These are phyloP conservation scores for Syzygium aromaticum DNA, from an alignment of 345 rosid genomes.

Conservation along the genomic window DNA sequence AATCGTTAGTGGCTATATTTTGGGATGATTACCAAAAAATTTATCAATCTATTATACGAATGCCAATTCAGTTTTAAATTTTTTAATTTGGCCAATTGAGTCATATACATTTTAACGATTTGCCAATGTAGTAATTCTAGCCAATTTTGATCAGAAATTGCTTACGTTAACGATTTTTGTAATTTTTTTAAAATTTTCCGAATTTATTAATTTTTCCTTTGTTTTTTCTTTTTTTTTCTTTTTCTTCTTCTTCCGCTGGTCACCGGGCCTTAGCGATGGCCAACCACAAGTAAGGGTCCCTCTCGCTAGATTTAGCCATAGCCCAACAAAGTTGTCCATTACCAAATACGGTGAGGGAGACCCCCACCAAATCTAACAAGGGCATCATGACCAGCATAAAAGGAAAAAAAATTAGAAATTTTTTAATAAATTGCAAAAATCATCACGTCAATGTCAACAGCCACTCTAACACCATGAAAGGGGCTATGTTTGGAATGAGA, in stretches of 20 bases:
- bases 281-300: rapidly evolving
- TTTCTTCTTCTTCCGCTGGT: background rate
- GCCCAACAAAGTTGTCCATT: too few relatives aligned
- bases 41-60: too few relatives aligned
- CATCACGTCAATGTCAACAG: background rate
- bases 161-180: rapidly evolving
- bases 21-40: background rate
- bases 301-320: background rate
- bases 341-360: background rate
- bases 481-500: too few relatives aligned
- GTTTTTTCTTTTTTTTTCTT: background rate
- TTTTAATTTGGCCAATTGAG: background rate
- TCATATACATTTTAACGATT: too few relatives aligned
- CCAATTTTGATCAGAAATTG: too few relatives aligned
- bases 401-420: background rate
- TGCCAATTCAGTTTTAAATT: too few relatives aligned
- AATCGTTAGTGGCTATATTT: background rate
- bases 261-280: too few relatives aligned
- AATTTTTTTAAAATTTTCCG: too few relatives aligned
- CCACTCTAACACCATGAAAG: too few relatives aligned
- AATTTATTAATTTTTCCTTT: background rate
- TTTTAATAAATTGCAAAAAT: background rate
- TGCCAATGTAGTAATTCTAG: background rate
- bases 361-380: background rate
- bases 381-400: rapidly evolving